A percentile compares a stretch with the other conserved stretches of the same genome.
Conservation (phyloP, 768 basidiomycete genomes). For the Suillus subalutaceus region DNA sequence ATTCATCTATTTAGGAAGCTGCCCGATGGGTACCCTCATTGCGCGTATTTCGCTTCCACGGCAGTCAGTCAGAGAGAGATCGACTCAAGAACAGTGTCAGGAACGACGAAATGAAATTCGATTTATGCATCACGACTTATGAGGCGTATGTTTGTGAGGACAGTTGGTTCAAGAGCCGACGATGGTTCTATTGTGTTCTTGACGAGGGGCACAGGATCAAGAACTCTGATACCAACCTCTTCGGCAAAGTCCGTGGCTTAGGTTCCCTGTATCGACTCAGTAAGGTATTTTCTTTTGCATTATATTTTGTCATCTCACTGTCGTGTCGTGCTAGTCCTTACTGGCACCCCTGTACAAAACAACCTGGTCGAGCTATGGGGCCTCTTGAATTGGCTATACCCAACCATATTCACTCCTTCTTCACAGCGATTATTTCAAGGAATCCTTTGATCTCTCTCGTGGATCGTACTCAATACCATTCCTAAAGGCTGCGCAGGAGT, state of each 20-base stretch:
- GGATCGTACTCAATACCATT: slow-evolving; percentile 55
- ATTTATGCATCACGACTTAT: slow-evolving; percentile 71
- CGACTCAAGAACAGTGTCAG: slow-evolving; percentile 53
- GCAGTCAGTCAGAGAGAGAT: slow-evolving; percentile 52
- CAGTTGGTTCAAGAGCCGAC: slow-evolving; percentile 60
- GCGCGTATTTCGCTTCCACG: slow-evolving; percentile 62
- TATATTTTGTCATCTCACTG: slow-evolving; percentile 3
- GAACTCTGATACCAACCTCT: slow-evolving; percentile 59
- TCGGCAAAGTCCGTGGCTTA: slow-evolving; percentile 56
- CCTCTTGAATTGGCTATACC: slow-evolving; percentile 59
- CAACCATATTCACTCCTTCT: slow-evolving; percentile 49
- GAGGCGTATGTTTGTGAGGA: slow-evolving; percentile 62
- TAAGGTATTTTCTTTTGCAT: slow-evolving; percentile 22
- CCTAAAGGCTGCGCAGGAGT: slow-evolving; percentile 48
- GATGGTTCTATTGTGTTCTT: slow-evolving; percentile 61
- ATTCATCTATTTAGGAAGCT: slow-evolving; percentile 44
- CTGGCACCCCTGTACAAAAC: slow-evolving; percentile 76
- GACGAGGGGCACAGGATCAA: slow-evolving; percentile 78
- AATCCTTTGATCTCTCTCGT: slow-evolving; percentile 55
- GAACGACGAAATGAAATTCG: slow-evolving; percentile 35
- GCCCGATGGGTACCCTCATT: slow-evolving; percentile 57
- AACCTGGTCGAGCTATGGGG: slow-evolving; percentile 62
- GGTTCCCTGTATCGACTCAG: slow-evolving; percentile 61
- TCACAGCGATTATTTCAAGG: slow-evolving; percentile 51
- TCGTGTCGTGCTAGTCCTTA: slow-evolving; percentile 48